A percentile compares a stretch with the other conserved stretches of the same genome.
These are phyloP conservation scores for Aphanoascus verrucosus DNA, from an alignment of 2,329 filamentous ascomycete genomes.

Conservation along the genomic window DNA sequence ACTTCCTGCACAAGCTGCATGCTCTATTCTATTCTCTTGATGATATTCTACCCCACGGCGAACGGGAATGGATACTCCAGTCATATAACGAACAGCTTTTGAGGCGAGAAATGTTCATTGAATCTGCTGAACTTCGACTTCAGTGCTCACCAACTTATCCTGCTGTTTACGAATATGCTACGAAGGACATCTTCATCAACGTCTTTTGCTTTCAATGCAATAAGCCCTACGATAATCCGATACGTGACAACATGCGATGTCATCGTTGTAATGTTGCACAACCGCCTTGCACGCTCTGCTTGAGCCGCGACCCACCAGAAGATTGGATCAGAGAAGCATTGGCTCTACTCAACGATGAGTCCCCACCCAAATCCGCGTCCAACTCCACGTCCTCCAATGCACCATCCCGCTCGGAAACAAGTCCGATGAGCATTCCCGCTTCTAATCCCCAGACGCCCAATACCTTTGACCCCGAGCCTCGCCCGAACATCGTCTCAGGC, in stretches of 20 bases:
- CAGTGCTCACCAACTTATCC: slow-evolving; percentile 46
- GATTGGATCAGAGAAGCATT: slow-evolving; percentile 29
- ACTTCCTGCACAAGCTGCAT: slow-evolving; percentile 34
- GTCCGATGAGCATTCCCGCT: neutral
- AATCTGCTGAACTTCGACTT: slow-evolving; percentile 47
- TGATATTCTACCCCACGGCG: slow-evolving; percentile 32
- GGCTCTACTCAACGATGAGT: slow-evolving; percentile 12
- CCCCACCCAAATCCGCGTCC: slow-evolving; percentile 4
- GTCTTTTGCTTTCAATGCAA: slow-evolving; percentile 48
- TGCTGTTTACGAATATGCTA: slow-evolving; percentile 46
- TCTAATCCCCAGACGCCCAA: neutral
- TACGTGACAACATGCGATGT: slow-evolving; percentile 40
- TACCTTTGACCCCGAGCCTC: neutral
- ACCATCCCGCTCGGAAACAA: slow-evolving; percentile 3
- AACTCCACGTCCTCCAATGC: neutral
- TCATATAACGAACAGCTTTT: slow-evolving; percentile 48
- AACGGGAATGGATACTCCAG: slow-evolving; percentile 46
- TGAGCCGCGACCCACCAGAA: slow-evolving; percentile 32
- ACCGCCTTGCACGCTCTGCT: slow-evolving; percentile 33
- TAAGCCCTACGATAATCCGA: slow-evolving; percentile 44
- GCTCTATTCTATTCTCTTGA: slow-evolving; percentile 30
- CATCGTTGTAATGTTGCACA: slow-evolving; percentile 39
- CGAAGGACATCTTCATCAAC: slow-evolving; percentile 45
- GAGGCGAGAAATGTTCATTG: slow-evolving; percentile 34
- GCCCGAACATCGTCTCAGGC: slow-evolving; percentile 16